A percentile compares a stretch with the other conserved stretches of the same genome.
Conservation (phyloP, 345 rosid species). For the Nasturtium officinale region DNA sequence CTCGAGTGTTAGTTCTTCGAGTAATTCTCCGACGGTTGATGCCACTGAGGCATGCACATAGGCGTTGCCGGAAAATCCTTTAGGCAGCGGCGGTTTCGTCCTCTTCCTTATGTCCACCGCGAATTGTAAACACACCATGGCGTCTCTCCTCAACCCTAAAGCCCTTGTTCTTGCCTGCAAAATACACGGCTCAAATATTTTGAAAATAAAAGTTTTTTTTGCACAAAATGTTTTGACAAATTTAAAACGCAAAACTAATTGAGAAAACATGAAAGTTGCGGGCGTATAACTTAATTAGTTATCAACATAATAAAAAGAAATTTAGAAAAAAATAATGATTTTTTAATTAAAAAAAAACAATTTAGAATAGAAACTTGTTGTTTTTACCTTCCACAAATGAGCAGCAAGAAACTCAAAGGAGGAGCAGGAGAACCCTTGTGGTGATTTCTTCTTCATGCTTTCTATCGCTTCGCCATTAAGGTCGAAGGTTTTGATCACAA, state of each 20-base stretch:
- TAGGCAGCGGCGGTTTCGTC: slow-evolving; percentile 50
- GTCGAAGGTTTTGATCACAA: slow-evolving; percentile 55
- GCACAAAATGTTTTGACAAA: not conserved
- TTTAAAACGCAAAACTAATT: not conserved
- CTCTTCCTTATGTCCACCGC: slow-evolving; percentile 64
- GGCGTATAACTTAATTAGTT: too few relatives aligned
- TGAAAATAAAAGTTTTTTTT: not conserved
- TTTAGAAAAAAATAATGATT: not conserved
- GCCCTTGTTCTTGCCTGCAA: slow-evolving; percentile 65
- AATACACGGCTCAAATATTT: not conserved
- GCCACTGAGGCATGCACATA: slow-evolving; percentile 62
- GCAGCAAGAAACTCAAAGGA: slow-evolving; percentile 66
- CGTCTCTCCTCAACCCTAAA: slow-evolving; percentile 47
- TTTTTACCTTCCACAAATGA: slow-evolving; percentile 79
- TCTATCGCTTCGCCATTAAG: slow-evolving; percentile 51
- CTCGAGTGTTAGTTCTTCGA: slow-evolving; percentile 45
- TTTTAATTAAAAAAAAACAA: too few relatives aligned
- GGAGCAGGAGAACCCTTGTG: slow-evolving; percentile 46
- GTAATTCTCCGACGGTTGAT: slow-evolving; percentile 55
- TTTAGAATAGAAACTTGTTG: too few relatives aligned
- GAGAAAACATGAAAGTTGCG: not conserved
- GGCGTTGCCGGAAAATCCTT: slow-evolving; percentile 66
- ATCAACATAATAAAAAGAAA: not conserved
- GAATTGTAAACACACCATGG: slow-evolving; percentile 70
- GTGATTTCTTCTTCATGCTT: slow-evolving; percentile 50